Percentiles rank a stretch among this genome's conserved stretches.
These are phyloP conservation scores for Nepenthes gracilis DNA, from an alignment of 148 eudicot genomes.

Conservation along the genomic window DNA sequence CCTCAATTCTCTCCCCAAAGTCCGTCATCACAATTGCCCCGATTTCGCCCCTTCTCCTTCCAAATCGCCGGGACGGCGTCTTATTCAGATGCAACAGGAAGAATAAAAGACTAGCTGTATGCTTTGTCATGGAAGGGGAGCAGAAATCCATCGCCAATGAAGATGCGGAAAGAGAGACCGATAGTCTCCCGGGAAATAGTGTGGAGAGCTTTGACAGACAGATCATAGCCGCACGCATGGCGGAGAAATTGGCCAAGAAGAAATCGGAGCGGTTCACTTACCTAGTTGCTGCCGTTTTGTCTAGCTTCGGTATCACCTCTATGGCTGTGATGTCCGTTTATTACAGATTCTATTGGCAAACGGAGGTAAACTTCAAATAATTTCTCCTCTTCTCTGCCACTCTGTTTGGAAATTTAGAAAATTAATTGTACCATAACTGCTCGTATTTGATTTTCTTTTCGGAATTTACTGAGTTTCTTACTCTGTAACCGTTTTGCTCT, in stretches of 20 bases:
- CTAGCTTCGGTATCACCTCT: slow-evolving; percentile 76
- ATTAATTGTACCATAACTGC: not conserved
- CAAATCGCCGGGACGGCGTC: slow-evolving; percentile 6
- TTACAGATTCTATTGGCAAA: slow-evolving; percentile 83
- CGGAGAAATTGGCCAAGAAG: slow-evolving; percentile 57
- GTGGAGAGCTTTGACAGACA: slow-evolving; percentile 9
- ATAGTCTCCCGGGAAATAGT: not conserved
- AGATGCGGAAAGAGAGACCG: not conserved
- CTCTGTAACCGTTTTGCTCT: not conserved
- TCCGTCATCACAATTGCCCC: slow-evolving; percentile 18
- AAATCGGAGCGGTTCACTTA: slow-evolving; percentile 80
- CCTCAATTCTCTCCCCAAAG: slow-evolving; percentile 12
- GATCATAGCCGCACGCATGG: slow-evolving; percentile 25
- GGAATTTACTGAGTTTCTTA: not conserved
- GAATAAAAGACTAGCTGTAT: slow-evolving; percentile 13
- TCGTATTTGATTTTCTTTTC: not conserved
- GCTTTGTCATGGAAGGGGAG: slow-evolving; percentile 37
- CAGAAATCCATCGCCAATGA: slow-evolving; percentile 7
- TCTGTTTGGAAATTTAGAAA: not conserved
- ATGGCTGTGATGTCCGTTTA: slow-evolving; percentile 87
- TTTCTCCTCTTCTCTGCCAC: not conserved
- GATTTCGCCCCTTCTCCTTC: slow-evolving; percentile 11
- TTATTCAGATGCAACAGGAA: slow-evolving; percentile 2
- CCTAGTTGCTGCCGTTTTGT: slow-evolving; percentile 83
- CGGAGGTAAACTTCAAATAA: slow-evolving; percentile 44